Evolutionary conservation across 805 yeast species (phyloP), one percentile per base, ranked within the genome.

Genomic region (Kazachstania africana): DNA sequence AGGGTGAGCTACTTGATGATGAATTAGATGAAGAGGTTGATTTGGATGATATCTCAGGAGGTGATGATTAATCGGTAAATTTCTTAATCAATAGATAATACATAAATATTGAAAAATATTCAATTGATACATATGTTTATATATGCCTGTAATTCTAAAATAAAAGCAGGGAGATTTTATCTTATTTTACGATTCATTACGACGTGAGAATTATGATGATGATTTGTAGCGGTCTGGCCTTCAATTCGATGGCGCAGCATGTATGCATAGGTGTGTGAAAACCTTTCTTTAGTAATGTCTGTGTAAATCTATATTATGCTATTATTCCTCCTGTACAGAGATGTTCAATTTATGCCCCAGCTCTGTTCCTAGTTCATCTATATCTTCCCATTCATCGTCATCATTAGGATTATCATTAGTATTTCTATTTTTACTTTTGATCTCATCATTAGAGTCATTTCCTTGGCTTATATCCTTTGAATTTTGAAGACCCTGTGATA

Each of bases 331-430:
- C n/a, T n/a, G n/a, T n/a, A n/a, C n/a, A n/a, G 68, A 66, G 12
- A 52, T 47, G 9, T 36, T 34, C 8, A 43, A 27, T 19, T 40
- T 33, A 2, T 40, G 33, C 6, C 38, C 52, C 45, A 48, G 39
- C 34, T 31, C 59, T 42, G 30, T 60, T 43, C 36, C 64, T 53
- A 36, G 63, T 57, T 43, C 70, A 57, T 37, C 55, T n/a, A 55
- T 55, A 33, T 60, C 62, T 35, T 55, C 60, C 48, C 60, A 53
- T 17, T 48, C 57, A 31, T 47, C 56, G 15, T 51, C 56, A 27
- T 42, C 49, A n/a, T n/a, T n/a, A n/a, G n/a, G n/a, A n/a, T n/a
- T n/a, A 21, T 38, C 43, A 8, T 39, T 33, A 19, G 32, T 27
- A 4, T 33, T 43, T 12, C 40, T 45, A 14, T 40, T 44, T n/a